Percentiles rank a stretch among this genome's conserved stretches.
Evolutionary conservation across 768 basidiomycete species (phyloP).

Genomic region (Cystobasidium ongulense): DNA sequence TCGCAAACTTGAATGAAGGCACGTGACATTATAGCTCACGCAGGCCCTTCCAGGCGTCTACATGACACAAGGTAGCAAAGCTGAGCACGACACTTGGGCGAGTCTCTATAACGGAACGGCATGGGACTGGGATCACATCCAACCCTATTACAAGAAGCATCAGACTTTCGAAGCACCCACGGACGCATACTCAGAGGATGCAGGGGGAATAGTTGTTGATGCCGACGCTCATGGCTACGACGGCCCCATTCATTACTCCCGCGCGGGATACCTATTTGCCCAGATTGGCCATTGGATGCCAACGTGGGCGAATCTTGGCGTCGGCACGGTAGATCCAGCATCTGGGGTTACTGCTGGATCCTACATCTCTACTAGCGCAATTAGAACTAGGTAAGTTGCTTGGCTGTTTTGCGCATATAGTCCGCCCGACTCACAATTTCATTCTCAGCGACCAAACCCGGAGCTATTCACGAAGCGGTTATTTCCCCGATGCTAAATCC

Average conservation of each 20-base stretch:
- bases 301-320: conserved; percentile 37
- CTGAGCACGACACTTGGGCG: conserved; percentile 42
- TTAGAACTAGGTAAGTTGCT: conserved; percentile 42
- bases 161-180: conserved; percentile 48
- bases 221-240: conserved; percentile 42
- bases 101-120: conserved; percentile 27
- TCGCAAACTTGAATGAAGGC: neutral
- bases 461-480: conserved; percentile 47
- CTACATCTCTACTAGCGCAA: conserved; percentile 45
- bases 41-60: conserved; percentile 28
- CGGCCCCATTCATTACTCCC: conserved; percentile 41
- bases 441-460: conserved; percentile 37
- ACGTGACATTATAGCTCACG: neutral
- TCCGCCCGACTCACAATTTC: neutral
- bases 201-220: conserved; percentile 43
- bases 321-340: conserved; percentile 36
- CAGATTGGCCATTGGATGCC: conserved; percentile 38
- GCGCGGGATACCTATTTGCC: conserved; percentile 36
- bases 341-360: conserved; percentile 37
- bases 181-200: conserved; percentile 36
- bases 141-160: conserved; percentile 33
- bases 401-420: neutral
- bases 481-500: conserved; percentile 45
- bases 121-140: conserved; percentile 42
- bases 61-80: conserved; percentile 34